phyloP scores from a whole-genome alignment of 495 filamentous ascomycete species.

The Thermochaetoides thermophila region DNA sequence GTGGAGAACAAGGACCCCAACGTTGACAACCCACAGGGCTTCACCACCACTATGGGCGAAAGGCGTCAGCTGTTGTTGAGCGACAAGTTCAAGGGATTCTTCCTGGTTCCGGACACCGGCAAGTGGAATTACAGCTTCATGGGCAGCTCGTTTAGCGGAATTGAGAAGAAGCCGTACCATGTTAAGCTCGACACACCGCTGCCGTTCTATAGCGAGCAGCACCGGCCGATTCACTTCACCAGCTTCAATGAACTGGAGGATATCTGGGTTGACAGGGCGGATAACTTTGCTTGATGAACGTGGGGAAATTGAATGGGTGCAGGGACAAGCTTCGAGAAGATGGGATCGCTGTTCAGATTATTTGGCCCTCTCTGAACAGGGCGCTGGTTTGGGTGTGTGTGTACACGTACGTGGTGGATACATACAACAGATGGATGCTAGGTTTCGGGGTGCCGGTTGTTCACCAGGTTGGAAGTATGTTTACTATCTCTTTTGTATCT shows the following conservation, averaged over 20 bases:
- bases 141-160: conserved; percentile 66
- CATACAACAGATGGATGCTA: no score
- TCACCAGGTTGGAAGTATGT: no score
- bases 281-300: conserved; percentile 63
- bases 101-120: conserved; percentile 81
- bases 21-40: conserved; percentile 86
- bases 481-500: no score
- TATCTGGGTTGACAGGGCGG: conserved; percentile 71
- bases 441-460: no score
- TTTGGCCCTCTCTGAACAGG: no score
- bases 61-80: conserved; percentile 88
- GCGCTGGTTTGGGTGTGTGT: no score
- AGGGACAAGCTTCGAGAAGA: no score
- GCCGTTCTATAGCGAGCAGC: conserved; percentile 83
- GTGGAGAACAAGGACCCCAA: conserved; percentile 85
- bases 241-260: conserved; percentile 87
- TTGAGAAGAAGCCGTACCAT: conserved; percentile 80
- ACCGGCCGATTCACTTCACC: conserved; percentile 88
- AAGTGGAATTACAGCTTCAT: conserved; percentile 99
- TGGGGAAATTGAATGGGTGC: no score
- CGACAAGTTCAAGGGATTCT: conserved; percentile 86
- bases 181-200: conserved; percentile 88
- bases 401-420: no score
- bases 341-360: no score
- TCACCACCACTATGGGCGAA: conserved; percentile 81